Conservation (phyloP, 2,329 filamentous ascomycete species). For the Dactylellina parvicollis region DNA sequence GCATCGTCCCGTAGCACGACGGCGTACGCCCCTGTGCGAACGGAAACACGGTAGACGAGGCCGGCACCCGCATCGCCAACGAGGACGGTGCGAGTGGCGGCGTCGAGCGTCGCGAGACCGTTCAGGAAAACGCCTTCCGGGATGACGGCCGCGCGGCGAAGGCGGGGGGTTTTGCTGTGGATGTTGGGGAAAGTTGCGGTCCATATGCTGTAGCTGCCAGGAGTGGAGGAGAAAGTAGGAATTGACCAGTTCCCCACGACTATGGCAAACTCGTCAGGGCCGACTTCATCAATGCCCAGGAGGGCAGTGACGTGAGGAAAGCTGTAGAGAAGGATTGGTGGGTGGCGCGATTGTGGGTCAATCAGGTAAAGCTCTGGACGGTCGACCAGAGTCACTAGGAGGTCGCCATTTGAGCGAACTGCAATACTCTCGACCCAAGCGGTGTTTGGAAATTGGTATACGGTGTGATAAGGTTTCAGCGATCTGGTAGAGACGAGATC, state of each 20-base stretch:
- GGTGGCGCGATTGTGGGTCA: not conserved
- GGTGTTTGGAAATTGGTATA: slow-evolving; percentile 17
- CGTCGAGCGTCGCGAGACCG: slow-evolving; percentile 4
- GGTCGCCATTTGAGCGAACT: slow-evolving; percentile 10
- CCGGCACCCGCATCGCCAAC: slow-evolving; percentile 15
- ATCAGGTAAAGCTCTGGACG: slow-evolving; percentile 15
- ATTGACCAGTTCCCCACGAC: slow-evolving; percentile 19
- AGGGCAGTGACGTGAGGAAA: slow-evolving; percentile 10
- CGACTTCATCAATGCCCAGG: slow-evolving; percentile 15
- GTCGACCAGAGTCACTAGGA: slow-evolving; percentile 18
- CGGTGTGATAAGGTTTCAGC: not conserved
- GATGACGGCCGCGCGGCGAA: not conserved
- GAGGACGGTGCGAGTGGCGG: not conserved
- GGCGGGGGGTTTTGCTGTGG: not conserved
- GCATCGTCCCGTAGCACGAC: slow-evolving; percentile 4
- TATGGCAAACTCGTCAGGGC: slow-evolving; percentile 16
- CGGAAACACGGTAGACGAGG: slow-evolving; percentile 5
- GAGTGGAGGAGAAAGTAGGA: slow-evolving; percentile 14
- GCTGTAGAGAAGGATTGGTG: not conserved
- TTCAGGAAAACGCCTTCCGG: slow-evolving; percentile 4
- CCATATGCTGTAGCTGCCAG: slow-evolving; percentile 21
- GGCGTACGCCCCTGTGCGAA: slow-evolving; percentile 2
- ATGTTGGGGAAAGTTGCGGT: slow-evolving; percentile 9
- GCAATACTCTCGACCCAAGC: slow-evolving; percentile 13
- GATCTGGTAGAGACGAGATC: no score